Conservation (phyloP, 1,139 yeast species). For the Pichia sp. region DNA sequence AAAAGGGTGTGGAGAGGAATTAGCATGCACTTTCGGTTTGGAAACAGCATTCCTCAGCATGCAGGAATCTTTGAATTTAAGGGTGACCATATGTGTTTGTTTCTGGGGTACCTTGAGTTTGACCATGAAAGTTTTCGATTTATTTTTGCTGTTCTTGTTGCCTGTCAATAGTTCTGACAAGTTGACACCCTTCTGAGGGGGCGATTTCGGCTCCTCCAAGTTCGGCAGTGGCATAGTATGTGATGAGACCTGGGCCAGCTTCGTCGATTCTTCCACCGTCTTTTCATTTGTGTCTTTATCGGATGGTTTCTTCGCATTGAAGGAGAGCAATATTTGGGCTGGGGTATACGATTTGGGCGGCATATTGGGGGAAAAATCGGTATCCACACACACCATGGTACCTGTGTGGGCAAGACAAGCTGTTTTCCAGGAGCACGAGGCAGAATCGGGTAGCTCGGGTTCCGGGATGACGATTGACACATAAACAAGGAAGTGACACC, state of each 20-base stretch:
- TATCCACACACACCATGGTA: not conserved
- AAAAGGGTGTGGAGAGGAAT: conserved; percentile 16
- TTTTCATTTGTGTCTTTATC: not conserved
- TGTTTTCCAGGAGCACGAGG: not conserved
- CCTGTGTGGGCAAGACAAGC: not conserved
- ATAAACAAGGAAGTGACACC: too few relatives aligned
- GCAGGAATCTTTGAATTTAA: conserved; percentile 2
- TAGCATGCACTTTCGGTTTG: conserved; percentile 12
- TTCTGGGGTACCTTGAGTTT: conserved; percentile 6
- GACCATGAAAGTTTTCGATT: conserved; percentile 1
- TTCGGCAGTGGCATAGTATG: too few relatives aligned
- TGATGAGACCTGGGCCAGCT: too few relatives aligned
- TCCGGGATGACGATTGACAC: too few relatives aligned
- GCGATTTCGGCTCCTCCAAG: too few relatives aligned
- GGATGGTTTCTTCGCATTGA: not conserved
- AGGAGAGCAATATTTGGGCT: not conserved
- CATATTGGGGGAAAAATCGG: not conserved
- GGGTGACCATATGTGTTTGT: not conserved
- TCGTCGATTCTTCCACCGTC: too few relatives aligned
- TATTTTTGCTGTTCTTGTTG: not conserved
- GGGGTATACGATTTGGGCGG: conserved; percentile 2
- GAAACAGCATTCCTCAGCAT: not conserved
- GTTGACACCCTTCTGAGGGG: not conserved
- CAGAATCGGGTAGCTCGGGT: too few relatives aligned
- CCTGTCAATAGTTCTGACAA: conserved; percentile 9